Base-by-base conservation (phyloP, 768 basidiomycete species). In the Mycena amicta region DNA sequence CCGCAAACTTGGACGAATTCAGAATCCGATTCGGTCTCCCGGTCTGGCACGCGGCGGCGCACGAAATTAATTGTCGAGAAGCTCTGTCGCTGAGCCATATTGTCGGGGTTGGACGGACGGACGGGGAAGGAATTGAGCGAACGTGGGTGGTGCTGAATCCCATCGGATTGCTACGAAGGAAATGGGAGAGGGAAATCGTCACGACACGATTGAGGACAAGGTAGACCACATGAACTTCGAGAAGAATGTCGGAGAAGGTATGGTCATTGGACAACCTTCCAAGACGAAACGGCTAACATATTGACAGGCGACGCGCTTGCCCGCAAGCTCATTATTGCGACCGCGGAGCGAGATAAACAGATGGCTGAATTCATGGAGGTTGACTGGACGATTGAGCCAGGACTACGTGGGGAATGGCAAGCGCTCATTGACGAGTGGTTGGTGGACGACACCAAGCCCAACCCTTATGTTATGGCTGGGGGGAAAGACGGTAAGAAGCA, bases 121-220 rank as follows among this genome's bases (percentile, higher is more conserved):
- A 57, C 31, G 55, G 50, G 25, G 43, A 50, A 30, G 52, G 20
- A 0, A 30, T 41, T 0, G 74, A 77, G 37, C 52, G 63, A 0
- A 57, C 50, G 0, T 76, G 75, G 76, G 45, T 70, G 0, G 53
- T 47, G 0, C 39, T 67, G 4, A 73, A 75, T 49, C 47, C 55
- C 0, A 57, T 58, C 0, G 62, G 67, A 1, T 52, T 23, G 12
- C 67, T 23, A 74, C 70, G 0, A 65, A 66, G 6, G 72, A 76
- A 28, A 75, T 73, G 72, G 68, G 67, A 0, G 60, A 66, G 0
- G 69, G 70, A 0, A 50, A 61, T 0, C 56, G 66, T 0, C 52
- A 65, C 5, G 71, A 73, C n/a, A 66, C 67, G 0, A 33, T 77
- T 2, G 70, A 77, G 22, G 69, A 76, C 8, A 61, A 65, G 0